These are phyloP conservation scores for Gossypium armourianum DNA, from an alignment of 441 rosid genomes.

Conservation along the genomic window DNA sequence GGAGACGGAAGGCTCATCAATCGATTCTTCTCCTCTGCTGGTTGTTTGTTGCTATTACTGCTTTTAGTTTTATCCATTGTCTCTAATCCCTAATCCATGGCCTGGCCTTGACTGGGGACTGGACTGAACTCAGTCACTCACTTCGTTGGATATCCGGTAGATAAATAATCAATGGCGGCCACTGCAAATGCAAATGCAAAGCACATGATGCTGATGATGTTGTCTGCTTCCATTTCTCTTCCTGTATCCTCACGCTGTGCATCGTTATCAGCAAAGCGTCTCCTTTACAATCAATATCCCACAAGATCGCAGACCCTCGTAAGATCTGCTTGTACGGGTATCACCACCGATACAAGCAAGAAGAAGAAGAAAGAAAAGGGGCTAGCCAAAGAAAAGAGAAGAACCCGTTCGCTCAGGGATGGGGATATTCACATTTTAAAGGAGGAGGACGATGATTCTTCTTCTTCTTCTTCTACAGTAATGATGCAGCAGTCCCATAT, in stretches of 20 bases:
- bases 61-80: not conserved
- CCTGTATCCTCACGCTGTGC: not conserved
- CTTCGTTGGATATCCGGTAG: not conserved
- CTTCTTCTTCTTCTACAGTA: not conserved
- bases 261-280: not conserved
- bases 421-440: conserved; percentile 21
- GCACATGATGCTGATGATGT: not conserved
- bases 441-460: conserved; percentile 16
- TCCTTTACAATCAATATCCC: not conserved
- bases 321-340: conserved; percentile 1
- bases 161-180: not conserved
- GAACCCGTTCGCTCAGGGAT: conserved; percentile 70
- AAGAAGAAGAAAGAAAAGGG: conserved; percentile 25
- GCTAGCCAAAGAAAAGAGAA: conserved; percentile 45
- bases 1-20: not conserved
- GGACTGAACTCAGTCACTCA: not conserved
- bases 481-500: conserved; percentile 28
- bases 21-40: not conserved
- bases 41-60: not conserved
- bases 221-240: not conserved
- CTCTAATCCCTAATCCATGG: not conserved
- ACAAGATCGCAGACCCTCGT: not conserved
- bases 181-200: not conserved
- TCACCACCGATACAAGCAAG: conserved; percentile 14
- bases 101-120: not conserved